Evolutionary conservation across 192 early-diverging fungal genomes (phyloP).

Genomic region (Coemansia sp.): DNA sequence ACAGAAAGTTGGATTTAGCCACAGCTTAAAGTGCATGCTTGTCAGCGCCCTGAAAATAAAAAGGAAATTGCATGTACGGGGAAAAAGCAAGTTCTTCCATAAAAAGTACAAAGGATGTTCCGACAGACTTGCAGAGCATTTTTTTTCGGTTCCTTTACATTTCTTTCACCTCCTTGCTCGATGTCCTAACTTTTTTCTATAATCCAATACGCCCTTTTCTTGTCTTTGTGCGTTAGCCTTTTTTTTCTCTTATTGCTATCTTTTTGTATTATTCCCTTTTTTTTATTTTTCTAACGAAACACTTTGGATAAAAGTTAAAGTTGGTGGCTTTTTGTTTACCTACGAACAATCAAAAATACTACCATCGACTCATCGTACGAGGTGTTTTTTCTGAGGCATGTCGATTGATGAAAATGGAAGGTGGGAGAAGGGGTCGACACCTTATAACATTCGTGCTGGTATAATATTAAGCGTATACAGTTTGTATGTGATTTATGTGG

Average conservation of each 20-base stretch:
- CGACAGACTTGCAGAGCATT: neutral
- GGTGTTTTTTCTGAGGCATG: slow-evolving; percentile 1
- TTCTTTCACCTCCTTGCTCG: neutral
- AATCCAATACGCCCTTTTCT: neutral
- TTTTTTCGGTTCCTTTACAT: neutral
- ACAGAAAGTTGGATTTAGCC: neutral
- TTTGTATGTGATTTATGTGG: slow-evolving; percentile 24
- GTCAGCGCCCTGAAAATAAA: neutral
- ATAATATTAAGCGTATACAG: slow-evolving; percentile 21
- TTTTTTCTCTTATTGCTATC: neutral
- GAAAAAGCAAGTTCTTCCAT: neutral
- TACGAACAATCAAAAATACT: neutral
- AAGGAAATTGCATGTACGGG: neutral
- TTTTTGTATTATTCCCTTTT: neutral
- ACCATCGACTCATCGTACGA: neutral
- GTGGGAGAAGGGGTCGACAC: slow-evolving; percentile 15
- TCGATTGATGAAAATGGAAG: slow-evolving; percentile 10
- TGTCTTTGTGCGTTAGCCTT: neutral
- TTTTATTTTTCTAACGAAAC: too few relatives aligned
- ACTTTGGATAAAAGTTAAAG: too few relatives aligned
- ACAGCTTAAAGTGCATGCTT: neutral
- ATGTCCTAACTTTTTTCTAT: neutral
- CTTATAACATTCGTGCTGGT: slow-evolving; percentile 39
- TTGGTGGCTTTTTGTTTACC: neutral
- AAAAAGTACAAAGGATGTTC: neutral